These are phyloP conservation scores for Penicillium salamii DNA, from an alignment of 495 filamentous ascomycete species.

Conservation along the genomic window DNA sequence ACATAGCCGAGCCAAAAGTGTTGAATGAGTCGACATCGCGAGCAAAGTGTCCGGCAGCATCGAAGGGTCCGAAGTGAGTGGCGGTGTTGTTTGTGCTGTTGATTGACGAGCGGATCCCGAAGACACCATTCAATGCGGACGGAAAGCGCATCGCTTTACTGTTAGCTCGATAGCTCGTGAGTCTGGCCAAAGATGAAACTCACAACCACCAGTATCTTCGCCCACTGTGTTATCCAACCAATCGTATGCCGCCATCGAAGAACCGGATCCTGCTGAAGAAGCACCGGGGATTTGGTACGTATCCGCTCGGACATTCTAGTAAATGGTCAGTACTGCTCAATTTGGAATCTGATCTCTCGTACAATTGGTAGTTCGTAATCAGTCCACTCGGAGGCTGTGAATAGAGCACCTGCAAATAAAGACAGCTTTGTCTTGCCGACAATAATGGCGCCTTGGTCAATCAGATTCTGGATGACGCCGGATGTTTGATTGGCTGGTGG, in stretches of 20 bases:
- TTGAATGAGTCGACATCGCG: background rate
- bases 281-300: background rate
- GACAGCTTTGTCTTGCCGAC: background rate
- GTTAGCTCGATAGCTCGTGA: background rate
- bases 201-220: background rate
- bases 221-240: background rate
- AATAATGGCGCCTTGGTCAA: background rate
- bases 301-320: background rate
- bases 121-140: background rate
- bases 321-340: background rate
- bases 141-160: background rate
- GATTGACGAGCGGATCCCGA: background rate
- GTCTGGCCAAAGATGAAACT: background rate
- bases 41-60: background rate
- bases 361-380: background rate
- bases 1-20: background rate
- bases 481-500: background rate
- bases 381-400: background rate
- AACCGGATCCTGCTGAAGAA: background rate
- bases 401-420: background rate
- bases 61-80: background rate
- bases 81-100: background rate
- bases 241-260: background rate
- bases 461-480: background rate
- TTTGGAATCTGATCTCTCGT: background rate